phyloP scores from a whole-genome alignment of 352 stramenopile species.

The Globisporangium megalacanthum region DNA sequence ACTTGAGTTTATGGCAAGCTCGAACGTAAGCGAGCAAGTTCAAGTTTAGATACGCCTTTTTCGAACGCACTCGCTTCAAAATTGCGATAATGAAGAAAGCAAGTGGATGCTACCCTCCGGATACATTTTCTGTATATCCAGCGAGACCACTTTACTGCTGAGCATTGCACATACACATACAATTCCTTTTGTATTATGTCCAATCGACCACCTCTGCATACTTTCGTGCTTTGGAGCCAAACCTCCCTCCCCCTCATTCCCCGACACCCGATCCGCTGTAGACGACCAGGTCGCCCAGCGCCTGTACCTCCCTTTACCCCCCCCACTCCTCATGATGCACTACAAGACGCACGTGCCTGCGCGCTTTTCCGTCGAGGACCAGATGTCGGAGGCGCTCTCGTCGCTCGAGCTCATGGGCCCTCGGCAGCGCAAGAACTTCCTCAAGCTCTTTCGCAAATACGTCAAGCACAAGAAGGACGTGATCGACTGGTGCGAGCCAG shows the following conservation, averaged over 20 bases:
- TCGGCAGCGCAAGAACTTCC: constrained; percentile 81
- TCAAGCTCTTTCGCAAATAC: constrained; percentile 89
- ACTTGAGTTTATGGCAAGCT: background rate
- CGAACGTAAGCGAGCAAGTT: background rate
- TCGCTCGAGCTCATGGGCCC: constrained; percentile 77
- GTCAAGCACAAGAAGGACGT: constrained; percentile 76
- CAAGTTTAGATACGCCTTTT: background rate
- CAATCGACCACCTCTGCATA: too few relatives aligned
- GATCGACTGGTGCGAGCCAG: constrained; percentile 62
- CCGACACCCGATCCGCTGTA: constrained; percentile 1
- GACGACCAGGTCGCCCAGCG: background rate
- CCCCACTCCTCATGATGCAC: constrained; percentile 39
- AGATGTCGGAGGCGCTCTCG: constrained; percentile 82
- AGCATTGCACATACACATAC: too few relatives aligned
- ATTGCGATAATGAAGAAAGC: too few relatives aligned
- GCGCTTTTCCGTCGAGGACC: constrained; percentile 82
- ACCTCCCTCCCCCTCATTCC: constrained; percentile 2
- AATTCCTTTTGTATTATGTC: too few relatives aligned
- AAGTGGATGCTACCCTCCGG: too few relatives aligned
- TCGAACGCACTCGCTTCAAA: too few relatives aligned
- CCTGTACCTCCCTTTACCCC: background rate
- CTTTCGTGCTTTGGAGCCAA: background rate
- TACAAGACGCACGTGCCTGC: constrained; percentile 85
- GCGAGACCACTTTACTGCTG: too few relatives aligned
- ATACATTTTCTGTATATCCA: too few relatives aligned